Evolutionary conservation across 2,329 filamentous ascomycete species (phyloP), one percentile per base, ranked within the genome.

Genomic region (Microdochium nivale): DNA sequence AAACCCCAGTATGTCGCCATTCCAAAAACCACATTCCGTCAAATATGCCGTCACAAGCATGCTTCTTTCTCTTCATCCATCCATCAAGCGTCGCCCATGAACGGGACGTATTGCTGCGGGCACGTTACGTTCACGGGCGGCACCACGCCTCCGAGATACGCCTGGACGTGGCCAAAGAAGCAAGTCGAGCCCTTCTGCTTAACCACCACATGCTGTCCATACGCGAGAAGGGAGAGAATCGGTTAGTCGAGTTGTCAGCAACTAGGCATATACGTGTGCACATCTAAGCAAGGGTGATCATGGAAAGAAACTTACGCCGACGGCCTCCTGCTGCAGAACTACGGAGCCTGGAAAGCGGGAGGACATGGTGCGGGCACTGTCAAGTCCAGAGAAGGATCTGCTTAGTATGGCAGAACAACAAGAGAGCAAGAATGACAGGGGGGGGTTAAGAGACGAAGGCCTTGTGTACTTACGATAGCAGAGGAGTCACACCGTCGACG

Each of bases 401-500:
- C 21, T 44, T n/a, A 23, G 40, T 44, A 9, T 44, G 19, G 9
- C 9, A 23, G 40, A 44, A 57, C 51, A 9, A 23, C 3, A 21
- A 53, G 24, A 44, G 1, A 43, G 14, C 23, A 53, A 50, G 33
- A 44, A 21, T 10, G 2, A 4, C 49, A n/a, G n/a, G n/a, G n/a
- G n/a, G n/a, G n/a, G n/a, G n/a, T n/a, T n/a, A n/a, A n/a, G n/a
- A n/a, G n/a, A n/a, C n/a, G n/a, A n/a, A n/a, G n/a, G n/a, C n/a
- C n/a, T n/a, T n/a, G n/a, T n/a, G n/a, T 53, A 64, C 61, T 0
- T 64, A 66, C 65, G 58, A 66, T 51, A 13, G 62, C 54, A 70
- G 54, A 11, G 68, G 67, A 7, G 69, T 66, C n/a, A 71, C 55
- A 13, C 67, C 66, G 51, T 72, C 69, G 33, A 63, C 56, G 3